Base-by-base conservation (phyloP, 768 basidiomycete genomes). In the Boletus rex-veris region DNA sequence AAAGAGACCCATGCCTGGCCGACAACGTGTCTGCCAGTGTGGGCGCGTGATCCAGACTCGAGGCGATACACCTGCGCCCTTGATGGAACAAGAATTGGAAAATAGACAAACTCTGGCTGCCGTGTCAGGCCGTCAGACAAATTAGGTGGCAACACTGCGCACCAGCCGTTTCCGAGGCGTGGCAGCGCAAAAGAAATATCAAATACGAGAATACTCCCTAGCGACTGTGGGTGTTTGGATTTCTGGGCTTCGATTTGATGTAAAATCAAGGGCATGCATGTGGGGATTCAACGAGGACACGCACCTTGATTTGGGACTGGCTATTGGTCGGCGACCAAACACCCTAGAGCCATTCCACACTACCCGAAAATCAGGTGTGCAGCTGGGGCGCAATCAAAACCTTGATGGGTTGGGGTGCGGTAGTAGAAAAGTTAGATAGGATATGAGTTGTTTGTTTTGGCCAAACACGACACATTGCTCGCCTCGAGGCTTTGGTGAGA, bases 401-500 rank as follows among this genome's bases (percentile, higher is more conserved):
- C 3, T 31, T 49, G 24, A 26, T 31, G 8, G 2, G n/a, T n/a
- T 16, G 15, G 6, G 16, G 21, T 24, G 30, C 38, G 18, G 52
- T 41, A 39, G 52, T 41, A 39, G 31, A 19, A 12, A 16, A 19
- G 7, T 9, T 33, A 8, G 24, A 26, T 30, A 38, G 15, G 8
- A 7, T 31, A 59, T 58, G 52, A 54, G 45, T 61, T 69, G 31
- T 70, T 70, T 70, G 68, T 69, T 43, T 51, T 26, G 50, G 14
- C 62, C 68, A 71, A 70, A 70, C 47, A 70, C 2, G 54, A 61
- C 43, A 59, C 52, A 61, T 59, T 50, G 57, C 54, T 35, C 11
- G 70, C 70, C 68, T 70, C 54, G 64, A 66, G 70, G 68, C 57
- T 63, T 58, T 11, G 52, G 67, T 16, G 57, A 65, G 61, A 60